phyloP scores from a whole-genome alignment of 345 rosid genomes.

The Citrus cavaleriei region DNA sequence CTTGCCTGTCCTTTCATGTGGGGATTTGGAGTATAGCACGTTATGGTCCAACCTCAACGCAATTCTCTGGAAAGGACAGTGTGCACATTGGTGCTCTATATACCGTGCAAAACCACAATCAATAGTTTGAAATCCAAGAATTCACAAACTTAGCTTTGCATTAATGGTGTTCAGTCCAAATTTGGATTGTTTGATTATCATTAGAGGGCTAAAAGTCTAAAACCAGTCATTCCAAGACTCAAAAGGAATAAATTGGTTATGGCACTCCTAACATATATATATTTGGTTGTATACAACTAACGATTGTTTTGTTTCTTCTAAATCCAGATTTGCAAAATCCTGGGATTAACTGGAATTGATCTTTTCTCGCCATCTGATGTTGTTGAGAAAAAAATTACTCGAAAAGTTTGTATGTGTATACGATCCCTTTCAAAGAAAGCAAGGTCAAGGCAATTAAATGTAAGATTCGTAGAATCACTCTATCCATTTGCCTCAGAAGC shows the following conservation, averaged over 20 bases:
- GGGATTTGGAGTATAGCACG: background rate
- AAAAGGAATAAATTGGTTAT: background rate
- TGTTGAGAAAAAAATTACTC: constrained; percentile 25
- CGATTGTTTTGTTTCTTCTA: background rate
- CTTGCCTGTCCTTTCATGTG: background rate
- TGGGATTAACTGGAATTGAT: constrained; percentile 29
- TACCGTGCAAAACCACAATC: background rate
- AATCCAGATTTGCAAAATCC: constrained; percentile 28
- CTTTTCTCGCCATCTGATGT: constrained; percentile 35
- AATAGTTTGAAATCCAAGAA: background rate
- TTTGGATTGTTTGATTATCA: background rate
- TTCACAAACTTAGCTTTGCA: background rate
- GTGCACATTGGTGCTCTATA: background rate
- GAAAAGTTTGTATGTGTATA: constrained; percentile 32
- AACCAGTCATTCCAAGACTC: background rate
- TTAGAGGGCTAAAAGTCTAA: background rate
- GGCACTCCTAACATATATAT: background rate
- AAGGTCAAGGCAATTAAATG: constrained; percentile 24
- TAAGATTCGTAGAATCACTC: background rate
- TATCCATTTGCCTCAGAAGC: background rate
- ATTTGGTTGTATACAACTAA: background rate
- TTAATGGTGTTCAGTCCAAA: background rate
- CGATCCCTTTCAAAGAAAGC: constrained; percentile 30
- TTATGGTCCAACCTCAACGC: background rate
- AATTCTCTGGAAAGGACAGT: background rate